A percentile compares a stretch with the other conserved stretches of the same genome.
phyloP scores from a whole-genome alignment of 2,329 filamentous ascomycete genomes.

The Thelonectria olida region DNA sequence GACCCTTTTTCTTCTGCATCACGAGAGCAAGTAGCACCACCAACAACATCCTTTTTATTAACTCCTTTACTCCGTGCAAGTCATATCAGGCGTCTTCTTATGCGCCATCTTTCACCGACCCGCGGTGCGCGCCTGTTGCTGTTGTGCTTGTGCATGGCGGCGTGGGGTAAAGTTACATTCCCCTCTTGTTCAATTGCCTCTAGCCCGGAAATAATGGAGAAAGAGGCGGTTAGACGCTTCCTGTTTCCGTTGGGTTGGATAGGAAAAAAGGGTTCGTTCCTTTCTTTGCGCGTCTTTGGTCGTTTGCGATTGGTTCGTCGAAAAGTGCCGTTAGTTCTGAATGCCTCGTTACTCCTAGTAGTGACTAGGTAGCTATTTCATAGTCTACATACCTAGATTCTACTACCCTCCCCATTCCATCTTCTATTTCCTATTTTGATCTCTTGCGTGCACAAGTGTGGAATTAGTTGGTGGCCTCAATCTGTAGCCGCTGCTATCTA shows the following conservation, averaged over 20 bases:
- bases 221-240: not conserved
- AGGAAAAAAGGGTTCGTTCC: not conserved
- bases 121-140: no score
- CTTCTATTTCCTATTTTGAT: not conserved
- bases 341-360: no score
- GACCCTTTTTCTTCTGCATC: not conserved
- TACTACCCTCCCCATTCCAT: not conserved
- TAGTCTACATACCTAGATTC: no score
- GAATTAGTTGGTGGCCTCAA: not conserved
- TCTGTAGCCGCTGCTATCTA: not conserved
- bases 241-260: not conserved
- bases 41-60: no score
- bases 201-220: not conserved
- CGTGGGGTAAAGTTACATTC: conserved; percentile 1
- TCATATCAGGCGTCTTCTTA: no score
- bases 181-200: not conserved
- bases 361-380: no score
- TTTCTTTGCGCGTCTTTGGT: no score
- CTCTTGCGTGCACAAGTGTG: not conserved
- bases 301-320: no score
- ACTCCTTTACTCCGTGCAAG: not conserved
- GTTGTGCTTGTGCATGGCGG: not conserved
- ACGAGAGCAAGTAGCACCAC: no score
- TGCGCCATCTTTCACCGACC: not conserved
- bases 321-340: no score